Evolutionary conservation across 2,329 filamentous ascomycete species (phyloP), one percentile per base, ranked within the genome.

Genomic region (Aspergillus unguis): DNA sequence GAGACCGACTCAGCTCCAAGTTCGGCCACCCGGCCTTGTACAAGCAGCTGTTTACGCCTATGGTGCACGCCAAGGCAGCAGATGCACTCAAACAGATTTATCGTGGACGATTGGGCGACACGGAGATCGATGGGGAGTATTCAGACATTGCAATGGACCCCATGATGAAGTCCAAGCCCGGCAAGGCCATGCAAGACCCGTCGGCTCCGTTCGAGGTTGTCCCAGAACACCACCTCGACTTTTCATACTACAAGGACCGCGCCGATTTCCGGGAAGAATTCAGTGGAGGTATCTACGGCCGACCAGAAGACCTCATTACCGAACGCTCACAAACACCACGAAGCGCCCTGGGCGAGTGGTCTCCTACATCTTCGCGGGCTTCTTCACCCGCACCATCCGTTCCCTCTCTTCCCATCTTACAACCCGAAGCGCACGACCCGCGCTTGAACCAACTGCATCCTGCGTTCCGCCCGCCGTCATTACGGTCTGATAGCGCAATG

Each of bases 11-110:
- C 82, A 63, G 81, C 91, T 50, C 87, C 82, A 54, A 85, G 27
- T 99, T 96, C 67, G 92, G 91, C 2, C 90, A 99, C 68, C 94
- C 92, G 1, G 91, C 89, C 4, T 79, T 97, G 11, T 96, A 94
- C 76, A 88, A 88, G 70, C 87, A 88, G 3, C 80, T 97, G 23
- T 92, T 92, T 62, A 95, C 91, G 0, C 92, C 92, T 2, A 96
- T 97, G 92, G 92, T 97, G 3, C 87, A 95, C 63, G 87, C 90
- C 49, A 95, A 88, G 71, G 90, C 90, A 2, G 89, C 94, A 64
- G 91, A 94, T 54, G 80, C 94, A 37, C 80, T 99, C 7, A 86
- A 87, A n/a, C 84, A 88, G 40, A 80, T 99, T 45, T 96, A 96
- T 69, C 85, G 85, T 26, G 92, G 92, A 8, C 86, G 92, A 4